phyloP scores from a whole-genome alignment of 129 eudicot genomes.

The Tagetes erecta region DNA sequence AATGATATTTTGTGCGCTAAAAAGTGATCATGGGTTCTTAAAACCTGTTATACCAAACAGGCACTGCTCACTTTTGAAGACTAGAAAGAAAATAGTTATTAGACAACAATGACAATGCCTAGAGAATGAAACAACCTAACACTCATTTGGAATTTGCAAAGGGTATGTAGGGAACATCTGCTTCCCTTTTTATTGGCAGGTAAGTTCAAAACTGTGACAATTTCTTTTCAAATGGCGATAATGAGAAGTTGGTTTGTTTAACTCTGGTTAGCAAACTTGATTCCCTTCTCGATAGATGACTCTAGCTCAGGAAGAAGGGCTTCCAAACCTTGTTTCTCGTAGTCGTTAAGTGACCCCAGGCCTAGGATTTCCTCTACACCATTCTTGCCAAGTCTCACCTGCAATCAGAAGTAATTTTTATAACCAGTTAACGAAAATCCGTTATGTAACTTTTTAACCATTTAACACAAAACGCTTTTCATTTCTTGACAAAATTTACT shows the following conservation, averaged over 20 bases:
- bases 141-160: conserved; percentile 19
- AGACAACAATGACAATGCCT: conserved; percentile 25
- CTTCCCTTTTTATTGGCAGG: conserved; percentile 39
- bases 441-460: neutral
- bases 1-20: neutral
- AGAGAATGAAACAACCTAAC: conserved; percentile 21
- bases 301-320: conserved; percentile 71
- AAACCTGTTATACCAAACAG: conserved; percentile 6
- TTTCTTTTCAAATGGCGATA: conserved; percentile 1
- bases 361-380: conserved; percentile 95
- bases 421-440: neutral
- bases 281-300: conserved; percentile 93
- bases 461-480: neutral
- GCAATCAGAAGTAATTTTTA: neutral
- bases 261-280: conserved; percentile 60
- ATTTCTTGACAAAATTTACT: too few species aligned
- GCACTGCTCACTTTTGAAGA: neutral
- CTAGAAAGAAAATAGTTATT: conserved; percentile 16
- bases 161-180: conserved; percentile 18
- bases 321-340: conserved; percentile 80
- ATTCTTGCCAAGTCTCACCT: conserved; percentile 96
- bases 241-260: conserved; percentile 9
- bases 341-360: conserved; percentile 72
- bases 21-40: neutral
- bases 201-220: conserved; percentile 47